These are phyloP conservation scores for Phyllosticta citriasiana DNA, from an alignment of 2,329 filamentous ascomycete genomes.

Conservation along the genomic window DNA sequence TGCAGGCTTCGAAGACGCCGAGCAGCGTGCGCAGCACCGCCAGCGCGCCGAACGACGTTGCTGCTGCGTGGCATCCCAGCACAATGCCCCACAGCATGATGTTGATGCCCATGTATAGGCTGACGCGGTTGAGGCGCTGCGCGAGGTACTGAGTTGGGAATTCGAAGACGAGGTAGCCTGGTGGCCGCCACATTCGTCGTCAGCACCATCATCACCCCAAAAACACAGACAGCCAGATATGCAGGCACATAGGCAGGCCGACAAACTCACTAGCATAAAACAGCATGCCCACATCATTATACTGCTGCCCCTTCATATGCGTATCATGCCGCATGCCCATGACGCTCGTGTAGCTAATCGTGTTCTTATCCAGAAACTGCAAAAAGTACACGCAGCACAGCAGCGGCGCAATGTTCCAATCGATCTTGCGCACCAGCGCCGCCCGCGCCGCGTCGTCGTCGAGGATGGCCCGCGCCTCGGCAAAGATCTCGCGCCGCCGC, in stretches of 20 bases:
- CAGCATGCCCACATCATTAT: slow-evolving; percentile 13
- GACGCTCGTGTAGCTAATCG: slow-evolving; percentile 51
- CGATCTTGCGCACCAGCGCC: slow-evolving; percentile 8
- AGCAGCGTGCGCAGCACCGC: slow-evolving; percentile 49
- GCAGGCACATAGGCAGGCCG: background rate
- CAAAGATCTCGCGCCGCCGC: slow-evolving; percentile 19
- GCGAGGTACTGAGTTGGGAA: slow-evolving; percentile 58
- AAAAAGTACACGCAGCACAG: slow-evolving; percentile 53
- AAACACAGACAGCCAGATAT: background rate
- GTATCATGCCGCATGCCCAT: slow-evolving; percentile 51
- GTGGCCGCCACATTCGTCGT: background rate
- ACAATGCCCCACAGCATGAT: slow-evolving; percentile 42
- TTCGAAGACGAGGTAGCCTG: slow-evolving; percentile 42
- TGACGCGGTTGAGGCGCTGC: slow-evolving; percentile 45
- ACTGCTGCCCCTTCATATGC: slow-evolving; percentile 18
- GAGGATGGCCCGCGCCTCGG: slow-evolving; percentile 18
- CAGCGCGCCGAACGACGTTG: slow-evolving; percentile 14
- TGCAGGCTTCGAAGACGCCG: slow-evolving; percentile 48
- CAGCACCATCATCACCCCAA: background rate
- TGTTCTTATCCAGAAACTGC: slow-evolving; percentile 54
- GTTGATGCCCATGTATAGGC: slow-evolving; percentile 44
- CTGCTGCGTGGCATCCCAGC: background rate
- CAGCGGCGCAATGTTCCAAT: slow-evolving; percentile 10
- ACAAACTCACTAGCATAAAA: slow-evolving; percentile 13
- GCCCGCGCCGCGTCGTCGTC: slow-evolving; percentile 14